phyloP scores from a whole-genome alignment of 106 monocot species.

The Allium cepa region DNA sequence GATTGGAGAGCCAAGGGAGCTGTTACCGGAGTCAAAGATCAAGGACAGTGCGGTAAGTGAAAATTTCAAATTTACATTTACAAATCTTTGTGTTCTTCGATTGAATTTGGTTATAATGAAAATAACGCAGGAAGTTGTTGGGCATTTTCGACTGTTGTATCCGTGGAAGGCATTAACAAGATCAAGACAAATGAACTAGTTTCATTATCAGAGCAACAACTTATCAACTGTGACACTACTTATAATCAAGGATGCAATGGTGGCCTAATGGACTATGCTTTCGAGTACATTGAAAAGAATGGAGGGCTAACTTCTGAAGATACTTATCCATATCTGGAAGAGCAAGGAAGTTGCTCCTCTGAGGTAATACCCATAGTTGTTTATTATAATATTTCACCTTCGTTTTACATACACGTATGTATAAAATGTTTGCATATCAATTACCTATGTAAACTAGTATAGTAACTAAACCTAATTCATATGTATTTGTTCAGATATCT shows the following conservation, averaged over 20 bases:
- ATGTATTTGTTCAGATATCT: background rate
- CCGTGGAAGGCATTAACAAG: constrained; percentile 43
- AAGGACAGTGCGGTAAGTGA: constrained; percentile 17
- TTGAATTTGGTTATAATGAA: background rate
- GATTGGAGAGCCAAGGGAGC: constrained; percentile 19
- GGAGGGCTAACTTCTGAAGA: constrained; percentile 32
- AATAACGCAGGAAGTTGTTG: constrained; percentile 46
- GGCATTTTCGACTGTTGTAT: constrained; percentile 44
- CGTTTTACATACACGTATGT: too few relatives aligned
- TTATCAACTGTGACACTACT: constrained; percentile 27
- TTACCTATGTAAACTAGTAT: too few relatives aligned
- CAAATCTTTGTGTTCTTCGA: background rate
- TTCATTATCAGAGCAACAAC: constrained; percentile 52
- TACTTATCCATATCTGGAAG: constrained; percentile 31
- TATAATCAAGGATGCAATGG: constrained; percentile 35
- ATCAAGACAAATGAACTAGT: constrained; percentile 38
- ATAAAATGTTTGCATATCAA: too few relatives aligned
- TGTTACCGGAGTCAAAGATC: constrained; percentile 15
- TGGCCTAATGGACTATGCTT: constrained; percentile 37
- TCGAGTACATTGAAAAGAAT: constrained; percentile 36
- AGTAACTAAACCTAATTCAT: too few relatives aligned
- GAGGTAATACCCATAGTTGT: constrained; percentile 8
- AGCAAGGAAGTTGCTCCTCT: constrained; percentile 18
- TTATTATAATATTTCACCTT: background rate
- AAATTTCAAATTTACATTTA: background rate